Evolutionary conservation across 495 filamentous ascomycete genomes (phyloP).

Genomic region (Penicillium parvum): DNA sequence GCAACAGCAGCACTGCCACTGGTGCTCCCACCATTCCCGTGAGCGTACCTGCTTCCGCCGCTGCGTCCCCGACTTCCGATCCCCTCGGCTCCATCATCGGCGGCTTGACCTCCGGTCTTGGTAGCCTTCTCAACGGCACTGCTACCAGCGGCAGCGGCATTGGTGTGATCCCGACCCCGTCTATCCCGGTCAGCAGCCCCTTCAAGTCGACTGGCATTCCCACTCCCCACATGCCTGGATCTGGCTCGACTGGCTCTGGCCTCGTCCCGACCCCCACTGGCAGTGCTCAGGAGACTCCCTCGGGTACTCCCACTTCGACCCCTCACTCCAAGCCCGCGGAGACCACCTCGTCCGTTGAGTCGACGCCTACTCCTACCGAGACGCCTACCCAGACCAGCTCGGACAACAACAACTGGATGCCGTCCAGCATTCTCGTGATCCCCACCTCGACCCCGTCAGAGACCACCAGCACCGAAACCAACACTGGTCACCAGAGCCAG

Average conservation of each 20-base stretch:
- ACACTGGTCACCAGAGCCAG: slow-evolving; percentile 15
- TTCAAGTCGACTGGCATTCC: slow-evolving; percentile 24
- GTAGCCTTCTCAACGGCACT: slow-evolving; percentile 3
- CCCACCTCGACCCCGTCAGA: slow-evolving; percentile 24
- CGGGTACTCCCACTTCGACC: slow-evolving; percentile 15
- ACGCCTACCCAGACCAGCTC: slow-evolving; percentile 10
- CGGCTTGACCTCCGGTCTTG: slow-evolving; percentile 8
- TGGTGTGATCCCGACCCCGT: slow-evolving; percentile 18
- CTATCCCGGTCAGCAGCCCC: slow-evolving; percentile 2
- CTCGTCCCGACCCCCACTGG: slow-evolving; percentile 11
- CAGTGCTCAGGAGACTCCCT: slow-evolving; percentile 6
- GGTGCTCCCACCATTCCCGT: slow-evolving; percentile 22
- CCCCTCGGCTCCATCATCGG: slow-evolving; percentile 4
- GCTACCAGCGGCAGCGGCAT: slow-evolving; percentile 7
- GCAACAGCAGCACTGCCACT: not conserved
- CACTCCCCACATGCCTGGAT: slow-evolving; percentile 14
- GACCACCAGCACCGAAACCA: slow-evolving; percentile 30
- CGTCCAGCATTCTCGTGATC: slow-evolving; percentile 24
- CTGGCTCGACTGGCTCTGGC: slow-evolving; percentile 11
- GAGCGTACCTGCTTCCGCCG: slow-evolving; percentile 22
- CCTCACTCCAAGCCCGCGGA: no score
- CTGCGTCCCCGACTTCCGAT: slow-evolving; percentile 11
- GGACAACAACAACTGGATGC: slow-evolving; percentile 23
- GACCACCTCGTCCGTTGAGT: slow-evolving; percentile 21
- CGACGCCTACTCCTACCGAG: slow-evolving; percentile 17